These are phyloP conservation scores for Corylus americana DNA, from an alignment of 306 rosid genomes.

Conservation along the genomic window DNA sequence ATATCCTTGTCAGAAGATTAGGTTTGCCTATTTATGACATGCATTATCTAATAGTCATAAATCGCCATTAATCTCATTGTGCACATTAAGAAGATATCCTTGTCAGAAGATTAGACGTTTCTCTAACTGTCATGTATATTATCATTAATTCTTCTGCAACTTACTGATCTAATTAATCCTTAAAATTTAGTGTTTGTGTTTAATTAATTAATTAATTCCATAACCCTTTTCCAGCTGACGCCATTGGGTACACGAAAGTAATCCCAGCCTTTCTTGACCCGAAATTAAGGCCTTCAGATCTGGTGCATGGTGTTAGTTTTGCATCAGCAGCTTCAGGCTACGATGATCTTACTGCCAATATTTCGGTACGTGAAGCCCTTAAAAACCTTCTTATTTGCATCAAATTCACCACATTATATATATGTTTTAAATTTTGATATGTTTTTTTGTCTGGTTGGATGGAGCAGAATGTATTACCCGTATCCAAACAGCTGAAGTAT, in stretches of 20 bases:
- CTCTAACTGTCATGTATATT: background rate
- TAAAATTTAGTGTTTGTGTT: background rate
- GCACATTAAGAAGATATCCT: no score
- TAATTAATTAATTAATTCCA: background rate
- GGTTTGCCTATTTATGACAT: background rate
- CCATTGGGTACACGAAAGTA: slow-evolving; percentile 48
- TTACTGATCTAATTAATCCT: background rate
- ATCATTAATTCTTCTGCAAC: background rate
- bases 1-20: background rate
- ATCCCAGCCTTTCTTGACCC: slow-evolving; percentile 75
- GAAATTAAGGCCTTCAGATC: slow-evolving; percentile 44
- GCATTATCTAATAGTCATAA: background rate
- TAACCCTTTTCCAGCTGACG: slow-evolving; percentile 56
- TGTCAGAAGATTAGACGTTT: no score
- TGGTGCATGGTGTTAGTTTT: slow-evolving; percentile 72
- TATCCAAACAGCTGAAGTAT: slow-evolving; percentile 56
- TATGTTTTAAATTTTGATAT: background rate
- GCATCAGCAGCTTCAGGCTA: slow-evolving; percentile 84
- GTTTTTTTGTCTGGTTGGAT: background rate
- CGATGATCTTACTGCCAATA: slow-evolving; percentile 71
- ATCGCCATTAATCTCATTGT: background rate
- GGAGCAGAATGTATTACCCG: slow-evolving; percentile 60
- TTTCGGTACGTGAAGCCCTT: slow-evolving; percentile 47
- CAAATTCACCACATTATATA: background rate
- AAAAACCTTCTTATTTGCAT: background rate